Base-by-base conservation (phyloP, 257 asterid species). In the Oldenlandia corymbosa region DNA sequence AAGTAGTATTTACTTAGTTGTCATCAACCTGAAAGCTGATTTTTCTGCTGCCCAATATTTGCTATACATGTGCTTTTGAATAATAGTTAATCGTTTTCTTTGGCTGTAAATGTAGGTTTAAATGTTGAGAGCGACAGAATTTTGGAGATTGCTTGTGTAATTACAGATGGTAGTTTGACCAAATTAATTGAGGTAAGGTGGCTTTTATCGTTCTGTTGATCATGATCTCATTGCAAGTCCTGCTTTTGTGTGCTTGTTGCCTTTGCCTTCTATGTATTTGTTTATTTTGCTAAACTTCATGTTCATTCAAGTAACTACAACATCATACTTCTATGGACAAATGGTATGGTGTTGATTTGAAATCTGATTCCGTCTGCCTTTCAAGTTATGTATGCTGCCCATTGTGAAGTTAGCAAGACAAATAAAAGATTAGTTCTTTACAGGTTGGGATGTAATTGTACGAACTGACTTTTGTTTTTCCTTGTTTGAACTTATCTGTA, bases 101-200 rank as follows among this genome's bases (percentile, higher is more conserved):
- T 69, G 60, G 32, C 49, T 74, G 60, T 58, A 54, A 84, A 39
- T 73, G 79, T 63, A 93, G 99, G 99, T 73, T 83, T 93, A 80
- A 72, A 90, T 68, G 54, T 93, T 74, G 94, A 90, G 76, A 69
- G 69, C 28, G 99, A 93, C 66, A 80, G 83, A 73, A 90, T 93
- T 74, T 74, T 93, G 87, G 99, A 93, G 81, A 93, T 93, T 75
- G 97, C 99, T 55, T 93, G 99, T 79, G 79, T 93, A 64, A 81
- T 93, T 60, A 93, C 97, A 10, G 87, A 93, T 78, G 97, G 97
- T 67, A 83, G 73, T 50, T 78, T 93, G 78, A 87, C 79, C 66
- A 90, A 81, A 76, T 81, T 81, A 37, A 68, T 81, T 67, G 97
- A 90, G 95, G 99, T 89, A 76, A 62, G 69, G 63, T 65, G 27